Base-by-base conservation (phyloP, 2,329 filamentous ascomycete genomes). In the Pseudogymnoascus sp. region DNA sequence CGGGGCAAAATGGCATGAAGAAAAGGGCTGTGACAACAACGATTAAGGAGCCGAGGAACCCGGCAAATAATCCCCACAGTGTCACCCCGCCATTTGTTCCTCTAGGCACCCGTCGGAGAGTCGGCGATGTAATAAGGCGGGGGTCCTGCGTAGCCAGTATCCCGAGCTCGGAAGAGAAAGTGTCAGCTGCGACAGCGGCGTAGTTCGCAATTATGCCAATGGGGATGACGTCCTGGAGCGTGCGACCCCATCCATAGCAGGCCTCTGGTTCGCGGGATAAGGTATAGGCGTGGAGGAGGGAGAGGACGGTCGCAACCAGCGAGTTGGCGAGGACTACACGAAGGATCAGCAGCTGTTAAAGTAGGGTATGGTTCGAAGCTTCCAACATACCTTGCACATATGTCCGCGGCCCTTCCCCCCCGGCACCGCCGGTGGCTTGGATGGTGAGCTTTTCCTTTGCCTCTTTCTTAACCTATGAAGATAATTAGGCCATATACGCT, bases 21-120 rank as follows among this genome's bases (percentile, higher is more conserved):
- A 89, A 67, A 53, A 87, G 80, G 0, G 82, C 69, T 0, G 86
- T 85, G 23, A 89, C 79, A 5, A 93, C 86, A 56, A 93, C 81
- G 63, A 82, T 76, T 40, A 89, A 82, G 8, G 90, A 88, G 2
- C 93, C 93, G 0, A 90, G 73, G 18, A 90, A 74, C 0, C 92
- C 93, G 1, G 91, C 90, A 0, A 80, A 77, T 0, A 96, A 78
- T 0, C 95, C 95, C 53, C 84, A 79, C 0, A 86, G 69, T 0
- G 91, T 96, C 7, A 99, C 90, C 14, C 93, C 95, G 34, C 95
- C 95, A 73, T 99, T 99, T 44, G 95, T 97, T 60, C 95, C 95
- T 1, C 85, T 88, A 0, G 95, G 93, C 0, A 97, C 95, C 67
- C 85, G 83, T 64, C 89, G 87, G 71, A 95, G 82, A 4, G 78